phyloP scores from a whole-genome alignment of 495 filamentous ascomycete genomes.

The Hapsidospora chrysogenum region DNA sequence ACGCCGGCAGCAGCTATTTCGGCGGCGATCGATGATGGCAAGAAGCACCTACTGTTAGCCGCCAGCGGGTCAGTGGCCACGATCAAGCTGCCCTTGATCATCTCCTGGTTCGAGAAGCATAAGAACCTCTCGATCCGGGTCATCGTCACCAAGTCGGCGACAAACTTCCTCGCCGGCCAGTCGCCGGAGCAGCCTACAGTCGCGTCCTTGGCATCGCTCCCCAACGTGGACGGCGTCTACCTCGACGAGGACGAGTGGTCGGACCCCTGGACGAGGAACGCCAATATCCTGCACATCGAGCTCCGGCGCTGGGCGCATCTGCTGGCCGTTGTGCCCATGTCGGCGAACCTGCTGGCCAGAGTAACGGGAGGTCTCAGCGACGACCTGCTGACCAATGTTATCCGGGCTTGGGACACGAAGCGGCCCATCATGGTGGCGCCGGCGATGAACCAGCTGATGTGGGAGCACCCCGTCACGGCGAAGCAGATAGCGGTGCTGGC shows the following conservation, averaged over 20 bases:
- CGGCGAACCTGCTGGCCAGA: constrained; percentile 70
- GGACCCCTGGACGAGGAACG: constrained; percentile 49
- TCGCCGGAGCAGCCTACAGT: constrained; percentile 50
- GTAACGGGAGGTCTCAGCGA: constrained; percentile 50
- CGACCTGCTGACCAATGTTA: constrained; percentile 49
- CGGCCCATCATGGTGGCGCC: constrained; percentile 45
- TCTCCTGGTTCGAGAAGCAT: constrained; percentile 33
- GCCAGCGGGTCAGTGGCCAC: constrained; percentile 67
- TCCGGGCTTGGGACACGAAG: constrained; percentile 77
- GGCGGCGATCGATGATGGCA: too few species aligned
- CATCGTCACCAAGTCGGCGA: constrained; percentile 54
- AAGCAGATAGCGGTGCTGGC: constrained; percentile 50
- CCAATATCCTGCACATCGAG: constrained; percentile 71
- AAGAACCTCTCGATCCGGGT: constrained; percentile 56
- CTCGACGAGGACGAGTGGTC: constrained; percentile 69
- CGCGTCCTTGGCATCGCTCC: constrained; percentile 25
- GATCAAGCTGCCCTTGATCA: constrained; percentile 71
- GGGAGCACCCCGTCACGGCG: constrained; percentile 62
- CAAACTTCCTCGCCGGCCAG: constrained; percentile 54
- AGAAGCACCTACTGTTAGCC: constrained; percentile 64
- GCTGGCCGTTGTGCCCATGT: constrained; percentile 23
- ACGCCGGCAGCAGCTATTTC: too few species aligned
- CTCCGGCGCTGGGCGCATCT: constrained; percentile 61
- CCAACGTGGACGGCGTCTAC: constrained; percentile 56
- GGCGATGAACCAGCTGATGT: constrained; percentile 87